Evolutionary conservation across 1,284 basidiomycete genomes (phyloP).

Genomic region (Apiotrichum domesticum): DNA sequence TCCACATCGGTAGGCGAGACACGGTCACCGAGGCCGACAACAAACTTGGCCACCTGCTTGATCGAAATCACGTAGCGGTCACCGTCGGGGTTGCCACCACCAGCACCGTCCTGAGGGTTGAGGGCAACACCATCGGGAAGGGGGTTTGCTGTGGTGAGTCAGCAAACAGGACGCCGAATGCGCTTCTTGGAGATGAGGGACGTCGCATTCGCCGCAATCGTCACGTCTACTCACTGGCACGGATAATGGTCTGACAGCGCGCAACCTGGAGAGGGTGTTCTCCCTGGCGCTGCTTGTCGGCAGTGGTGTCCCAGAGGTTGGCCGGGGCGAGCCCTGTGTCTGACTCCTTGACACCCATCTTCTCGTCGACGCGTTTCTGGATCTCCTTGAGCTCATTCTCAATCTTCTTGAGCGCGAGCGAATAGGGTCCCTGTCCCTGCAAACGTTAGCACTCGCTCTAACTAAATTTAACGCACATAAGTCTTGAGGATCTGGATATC

Average conservation of each 20-base stretch:
- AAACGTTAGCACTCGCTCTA: not conserved
- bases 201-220: too few relatives aligned
- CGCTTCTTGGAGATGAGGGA: too few relatives aligned
- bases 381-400: slow-evolving; percentile 93
- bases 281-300: slow-evolving; percentile 72
- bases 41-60: slow-evolving; percentile 99
- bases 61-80: slow-evolving; percentile 99
- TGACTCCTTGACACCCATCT: slow-evolving; percentile 96
- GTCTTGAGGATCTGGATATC: slow-evolving; percentile 99
- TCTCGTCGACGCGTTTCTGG: slow-evolving; percentile 95
- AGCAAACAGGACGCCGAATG: not conserved
- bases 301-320: slow-evolving; percentile 90
- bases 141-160: slow-evolving; percentile 53
- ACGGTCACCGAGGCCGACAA: slow-evolving; percentile 91
- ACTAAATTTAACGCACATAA: slow-evolving; percentile 57
- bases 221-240: slow-evolving; percentile 48
- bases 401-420: slow-evolving; percentile 76
- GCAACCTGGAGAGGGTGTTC: slow-evolving; percentile 95
- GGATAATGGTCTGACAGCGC: slow-evolving; percentile 97
- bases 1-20: slow-evolving; percentile 98
- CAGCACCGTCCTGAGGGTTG: slow-evolving; percentile 46
- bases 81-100: slow-evolving; percentile 59
- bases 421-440: slow-evolving; percentile 97
- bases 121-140: slow-evolving; percentile 53
- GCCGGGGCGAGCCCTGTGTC: slow-evolving; percentile 96